phyloP scores from a whole-genome alignment of 768 basidiomycete species.

The Collybia sp. region DNA sequence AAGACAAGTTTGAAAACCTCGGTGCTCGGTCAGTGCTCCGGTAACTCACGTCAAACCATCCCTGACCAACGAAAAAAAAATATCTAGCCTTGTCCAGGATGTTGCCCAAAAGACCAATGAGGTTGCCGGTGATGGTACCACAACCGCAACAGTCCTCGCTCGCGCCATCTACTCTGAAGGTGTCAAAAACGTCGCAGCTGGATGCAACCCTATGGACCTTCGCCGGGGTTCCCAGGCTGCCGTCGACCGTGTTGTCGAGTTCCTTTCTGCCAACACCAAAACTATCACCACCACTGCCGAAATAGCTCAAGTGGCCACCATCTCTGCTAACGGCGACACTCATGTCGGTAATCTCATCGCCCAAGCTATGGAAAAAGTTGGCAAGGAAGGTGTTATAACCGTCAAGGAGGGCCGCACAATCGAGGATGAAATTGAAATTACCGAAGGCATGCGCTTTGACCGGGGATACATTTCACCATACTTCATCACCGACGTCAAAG shows the following conservation, averaged over 20 bases:
- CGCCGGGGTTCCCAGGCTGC: slow-evolving; percentile 97
- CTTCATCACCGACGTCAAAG: slow-evolving; percentile 98
- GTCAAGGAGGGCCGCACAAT: slow-evolving; percentile 99
- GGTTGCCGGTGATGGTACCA: slow-evolving; percentile 95
- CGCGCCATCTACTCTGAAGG: slow-evolving; percentile 98
- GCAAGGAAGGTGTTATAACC: slow-evolving; percentile 99
- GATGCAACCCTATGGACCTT: slow-evolving; percentile 99
- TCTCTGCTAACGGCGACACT: slow-evolving; percentile 75
- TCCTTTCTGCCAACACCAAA: slow-evolving; percentile 83
- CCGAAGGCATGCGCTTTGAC: slow-evolving; percentile 99
- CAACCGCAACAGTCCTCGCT: slow-evolving; percentile 94
- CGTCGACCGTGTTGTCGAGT: slow-evolving; percentile 91
- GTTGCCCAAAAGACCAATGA: slow-evolving; percentile 98
- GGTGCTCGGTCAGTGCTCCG: slow-evolving; percentile 75
- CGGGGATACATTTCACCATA: slow-evolving; percentile 97
- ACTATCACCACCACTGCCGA: slow-evolving; percentile 96
- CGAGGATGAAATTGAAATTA: slow-evolving; percentile 98
- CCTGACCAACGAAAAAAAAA: no score
- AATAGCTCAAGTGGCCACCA: slow-evolving; percentile 99
- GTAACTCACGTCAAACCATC: background rate
- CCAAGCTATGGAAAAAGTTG: slow-evolving; percentile 99
- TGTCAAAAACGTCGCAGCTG: slow-evolving; percentile 98
- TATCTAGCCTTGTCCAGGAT: slow-evolving; percentile 93
- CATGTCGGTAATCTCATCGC: slow-evolving; percentile 95
- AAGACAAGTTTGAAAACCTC: slow-evolving; percentile 99